Evolutionary conservation across 164 flowering plant genomes (phyloP), one percentile per base, ranked within the genome.

Genomic region (Aristolochia contorta): DNA sequence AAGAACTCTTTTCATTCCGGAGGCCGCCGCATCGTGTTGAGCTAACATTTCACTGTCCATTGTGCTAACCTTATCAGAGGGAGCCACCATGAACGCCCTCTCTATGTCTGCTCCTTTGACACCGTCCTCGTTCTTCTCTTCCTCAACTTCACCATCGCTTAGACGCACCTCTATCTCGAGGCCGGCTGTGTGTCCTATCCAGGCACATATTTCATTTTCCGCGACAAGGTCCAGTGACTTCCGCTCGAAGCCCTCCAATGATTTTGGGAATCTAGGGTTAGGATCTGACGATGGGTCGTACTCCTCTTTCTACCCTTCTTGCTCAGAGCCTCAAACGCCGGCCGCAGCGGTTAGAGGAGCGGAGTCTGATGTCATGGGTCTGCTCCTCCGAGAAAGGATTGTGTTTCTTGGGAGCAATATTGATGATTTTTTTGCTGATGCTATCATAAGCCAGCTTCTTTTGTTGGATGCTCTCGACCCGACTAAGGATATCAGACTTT

Each of bases 391-490:
- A 67, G 96, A 91, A 69, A 76, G 96, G 70, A 87, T 91, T 15
- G 86, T 89, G 63, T 89, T 89, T 67, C 64, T 91, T 65, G 98
- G 98, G 0, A 75, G 61, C 63, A 21, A 21, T 18, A 82, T 92
- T 46, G 88, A 92, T 54, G 98, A 92, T 63, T 87, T 87, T 32
- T 80, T 92, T 1, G 98, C 96, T 1, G 98, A 92, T 64, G 76
- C 88, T 13, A 84, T 83, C 62, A 82, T 87, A 10, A 84, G 93
- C 66, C 96, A 92, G 77, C 65, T 92, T 70, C 67, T 92, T 56
- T 60, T 92, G 55, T 64, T 92, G 71, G 98, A 92, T 53, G 91
- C 91, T 63, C 82, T 82, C 59, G 96, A 92, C 67, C 83, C 82
- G 6, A 81, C 74, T 14, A 83, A 82, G 66, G 96, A 89, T 71